A percentile compares a stretch with the other conserved stretches of the same genome.
These are phyloP conservation scores for Larix sibirica DNA, from an alignment of 83 land plant genomes.

Conservation along the genomic window DNA sequence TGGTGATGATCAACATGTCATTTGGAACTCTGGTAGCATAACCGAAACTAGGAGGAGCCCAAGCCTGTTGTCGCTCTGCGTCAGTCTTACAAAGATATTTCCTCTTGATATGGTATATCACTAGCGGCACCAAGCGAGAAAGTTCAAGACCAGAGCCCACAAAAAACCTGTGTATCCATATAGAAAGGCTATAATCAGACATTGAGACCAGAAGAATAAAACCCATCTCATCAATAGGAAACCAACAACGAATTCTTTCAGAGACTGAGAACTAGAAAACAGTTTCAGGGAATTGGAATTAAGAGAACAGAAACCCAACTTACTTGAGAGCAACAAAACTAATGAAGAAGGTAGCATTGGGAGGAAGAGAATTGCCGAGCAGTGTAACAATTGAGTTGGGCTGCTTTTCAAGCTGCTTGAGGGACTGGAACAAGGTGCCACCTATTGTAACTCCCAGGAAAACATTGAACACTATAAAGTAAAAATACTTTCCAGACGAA, in stretches of 20 bases:
- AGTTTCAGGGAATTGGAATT: no score
- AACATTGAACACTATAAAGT: slow-evolving; percentile 83
- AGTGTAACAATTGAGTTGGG: slow-evolving; percentile 35
- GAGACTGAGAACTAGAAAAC: no score
- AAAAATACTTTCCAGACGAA: slow-evolving; percentile 89
- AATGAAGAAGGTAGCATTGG: no score
- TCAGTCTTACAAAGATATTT: slow-evolving; percentile 90
- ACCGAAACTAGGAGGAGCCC: slow-evolving; percentile 77
- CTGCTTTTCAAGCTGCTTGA: slow-evolving; percentile 49
- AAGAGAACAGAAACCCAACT: no score
- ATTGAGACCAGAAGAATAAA: background rate
- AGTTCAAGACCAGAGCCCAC: slow-evolving; percentile 88
- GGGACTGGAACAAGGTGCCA: slow-evolving; percentile 55
- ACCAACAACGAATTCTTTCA: background rate
- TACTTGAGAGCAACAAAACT: no score
- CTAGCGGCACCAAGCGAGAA: slow-evolving; percentile 79
- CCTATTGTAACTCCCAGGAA: slow-evolving; percentile 85
- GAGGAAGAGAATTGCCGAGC: slow-evolving; percentile 72
- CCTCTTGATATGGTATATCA: slow-evolving; percentile 77
- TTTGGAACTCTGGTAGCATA: slow-evolving; percentile 77
- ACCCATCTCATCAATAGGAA: no score
- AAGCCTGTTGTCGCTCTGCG: slow-evolving; percentile 76
- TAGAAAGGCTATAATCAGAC: background rate
- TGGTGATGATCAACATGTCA: slow-evolving; percentile 82
- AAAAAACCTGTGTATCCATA: slow-evolving; percentile 63